These are phyloP conservation scores for Aspergillus kassunensis DNA, from an alignment of 495 filamentous ascomycete genomes.

Conservation along the genomic window DNA sequence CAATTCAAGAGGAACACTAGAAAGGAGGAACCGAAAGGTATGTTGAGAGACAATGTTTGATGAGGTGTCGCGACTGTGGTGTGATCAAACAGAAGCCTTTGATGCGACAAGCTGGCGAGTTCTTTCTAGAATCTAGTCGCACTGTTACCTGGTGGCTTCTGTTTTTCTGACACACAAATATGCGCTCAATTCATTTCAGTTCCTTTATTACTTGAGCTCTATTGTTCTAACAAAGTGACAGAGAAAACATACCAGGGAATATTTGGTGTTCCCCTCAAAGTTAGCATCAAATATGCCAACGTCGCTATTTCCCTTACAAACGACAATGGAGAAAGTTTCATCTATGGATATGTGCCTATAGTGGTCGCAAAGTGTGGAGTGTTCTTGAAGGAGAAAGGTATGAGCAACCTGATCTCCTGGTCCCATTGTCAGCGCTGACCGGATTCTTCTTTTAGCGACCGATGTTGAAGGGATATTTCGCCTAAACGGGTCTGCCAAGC, in stretches of 20 bases:
- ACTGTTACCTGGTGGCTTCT: not conserved
- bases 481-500: slow-evolving; percentile 91
- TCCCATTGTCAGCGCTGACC: not conserved
- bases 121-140: not conserved
- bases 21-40: slow-evolving; percentile 78
- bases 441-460: slow-evolving; percentile 60
- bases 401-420: slow-evolving; percentile 16
- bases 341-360: slow-evolving; percentile 98
- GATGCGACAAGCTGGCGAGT: slow-evolving; percentile 10
- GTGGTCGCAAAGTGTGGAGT: slow-evolving; percentile 99
- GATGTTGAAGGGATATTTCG: slow-evolving; percentile 97
- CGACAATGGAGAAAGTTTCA: slow-evolving; percentile 86
- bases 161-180: not conserved
- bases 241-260: slow-evolving; percentile 55
- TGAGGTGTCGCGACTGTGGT: not conserved
- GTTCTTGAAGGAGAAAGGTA: slow-evolving; percentile 97
- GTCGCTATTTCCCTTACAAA: slow-evolving; percentile 96
- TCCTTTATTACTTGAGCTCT: not conserved
- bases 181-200: not conserved
- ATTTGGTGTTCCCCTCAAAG: slow-evolving; percentile 89
- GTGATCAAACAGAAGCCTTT: not conserved
- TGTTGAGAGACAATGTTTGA: slow-evolving; percentile 9
- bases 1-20: slow-evolving; percentile 72
- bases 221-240: slow-evolving; percentile 11
- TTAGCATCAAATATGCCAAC: slow-evolving; percentile 97